phyloP scores from a whole-genome alignment of 2,329 filamentous ascomycete genomes.

The Aspergillus novoparasiticus region DNA sequence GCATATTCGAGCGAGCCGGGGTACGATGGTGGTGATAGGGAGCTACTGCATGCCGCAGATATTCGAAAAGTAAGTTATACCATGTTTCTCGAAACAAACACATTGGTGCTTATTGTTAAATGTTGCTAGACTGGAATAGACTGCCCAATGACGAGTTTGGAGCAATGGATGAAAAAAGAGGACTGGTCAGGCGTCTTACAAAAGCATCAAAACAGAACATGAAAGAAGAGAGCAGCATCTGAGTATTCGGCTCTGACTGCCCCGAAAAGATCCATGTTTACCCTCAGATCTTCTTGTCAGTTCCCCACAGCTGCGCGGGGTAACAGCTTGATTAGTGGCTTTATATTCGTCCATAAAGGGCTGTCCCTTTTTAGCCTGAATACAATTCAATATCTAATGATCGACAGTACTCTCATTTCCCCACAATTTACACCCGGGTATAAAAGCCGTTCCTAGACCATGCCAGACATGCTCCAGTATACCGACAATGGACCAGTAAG shows the following conservation, averaged over 20 bases:
- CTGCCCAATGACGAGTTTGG: slow-evolving; percentile 32
- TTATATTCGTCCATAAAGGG: neutral
- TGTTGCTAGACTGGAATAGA: slow-evolving; percentile 46
- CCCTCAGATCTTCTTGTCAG: neutral
- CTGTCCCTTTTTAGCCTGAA: neutral
- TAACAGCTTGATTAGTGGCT: neutral
- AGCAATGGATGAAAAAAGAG: slow-evolving; percentile 30
- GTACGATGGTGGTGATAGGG: slow-evolving; percentile 51
- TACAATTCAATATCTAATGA: neutral
- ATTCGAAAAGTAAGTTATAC: slow-evolving; percentile 44
- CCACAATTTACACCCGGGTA: neutral
- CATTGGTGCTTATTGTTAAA: neutral
- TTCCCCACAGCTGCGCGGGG: neutral
- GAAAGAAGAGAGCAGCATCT: neutral
- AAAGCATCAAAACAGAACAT: neutral
- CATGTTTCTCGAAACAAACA: neutral
- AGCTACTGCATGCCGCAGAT: slow-evolving; percentile 48
- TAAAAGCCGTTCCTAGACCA: neutral
- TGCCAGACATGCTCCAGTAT: neutral
- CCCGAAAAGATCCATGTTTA: neutral
- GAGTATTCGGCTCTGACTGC: neutral
- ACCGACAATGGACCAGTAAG: neutral
- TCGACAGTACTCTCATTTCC: neutral
- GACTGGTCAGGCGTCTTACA: slow-evolving; percentile 28
- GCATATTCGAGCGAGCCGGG: slow-evolving; percentile 52